Percentiles rank a stretch among this genome's conserved stretches.
Evolutionary conservation across 2,329 filamentous ascomycete genomes (phyloP).

Genomic region (Aureobasidium vineae): DNA sequence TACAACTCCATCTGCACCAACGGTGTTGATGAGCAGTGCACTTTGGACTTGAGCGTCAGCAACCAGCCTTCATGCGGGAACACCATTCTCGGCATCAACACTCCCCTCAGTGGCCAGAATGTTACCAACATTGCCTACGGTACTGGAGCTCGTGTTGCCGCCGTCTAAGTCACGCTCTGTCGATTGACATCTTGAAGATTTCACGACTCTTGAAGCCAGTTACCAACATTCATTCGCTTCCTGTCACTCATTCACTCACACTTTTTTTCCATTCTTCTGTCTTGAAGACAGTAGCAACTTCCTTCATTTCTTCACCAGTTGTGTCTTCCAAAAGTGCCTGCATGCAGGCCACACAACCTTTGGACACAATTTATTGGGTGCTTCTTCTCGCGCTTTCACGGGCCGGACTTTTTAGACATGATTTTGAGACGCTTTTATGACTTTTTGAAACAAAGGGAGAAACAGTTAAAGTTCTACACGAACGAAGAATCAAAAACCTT

Average conservation of each 20-base stretch:
- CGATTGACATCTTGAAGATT: neutral
- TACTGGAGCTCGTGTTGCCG: conserved; percentile 30
- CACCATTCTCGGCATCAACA: conserved; percentile 32
- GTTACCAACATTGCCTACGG: conserved; percentile 36
- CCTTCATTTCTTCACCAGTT: neutral
- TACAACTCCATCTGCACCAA: conserved; percentile 45
- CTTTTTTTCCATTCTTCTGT: conserved; percentile 10
- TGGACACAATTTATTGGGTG: neutral
- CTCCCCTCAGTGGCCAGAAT: conserved; percentile 28
- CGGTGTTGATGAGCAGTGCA: conserved; percentile 36
- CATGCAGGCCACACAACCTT: conserved; percentile 13
- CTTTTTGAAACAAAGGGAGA: neutral
- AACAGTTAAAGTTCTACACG: neutral
- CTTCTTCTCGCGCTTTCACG: neutral
- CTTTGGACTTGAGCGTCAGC: conserved; percentile 33
- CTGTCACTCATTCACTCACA: conserved; percentile 7
- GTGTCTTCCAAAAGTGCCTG: neutral
- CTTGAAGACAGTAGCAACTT: conserved; percentile 17
- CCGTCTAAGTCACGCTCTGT: neutral
- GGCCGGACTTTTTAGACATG: neutral
- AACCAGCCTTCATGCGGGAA: conserved; percentile 35
- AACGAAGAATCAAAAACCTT: neutral
- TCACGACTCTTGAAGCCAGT: neutral
- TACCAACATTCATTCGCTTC: conserved; percentile 6
- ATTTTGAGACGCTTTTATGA: conserved; percentile 20